Evolutionary conservation across 331 rosid genomes (phyloP), one percentile per base, ranked within the genome.

Genomic region (Telfairia occidentalis): DNA sequence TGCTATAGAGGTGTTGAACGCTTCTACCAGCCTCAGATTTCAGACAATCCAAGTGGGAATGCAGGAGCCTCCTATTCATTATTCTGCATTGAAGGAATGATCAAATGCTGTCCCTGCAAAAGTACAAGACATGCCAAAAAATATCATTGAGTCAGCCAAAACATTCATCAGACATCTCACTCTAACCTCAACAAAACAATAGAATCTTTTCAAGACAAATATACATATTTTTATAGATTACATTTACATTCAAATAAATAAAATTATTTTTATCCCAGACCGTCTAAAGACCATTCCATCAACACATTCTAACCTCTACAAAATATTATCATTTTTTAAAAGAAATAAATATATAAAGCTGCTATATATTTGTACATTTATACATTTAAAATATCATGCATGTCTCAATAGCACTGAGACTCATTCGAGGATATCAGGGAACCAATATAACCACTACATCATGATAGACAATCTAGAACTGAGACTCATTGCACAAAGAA

Each of bases 41-140:
- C 78, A 66, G 50, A 71, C 82, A 71, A 78, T 71, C 72, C 50
- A 46, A 59, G 60, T 46, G 74, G 30, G 42, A 58, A 82, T 76
- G 64, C 38, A 53, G 53, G 71, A 78, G 52, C 76, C 66, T 74
- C 77, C 84, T 78, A 84, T 42, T 76, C 83, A 6, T 76, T 78
- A 67, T 82, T 81, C 60, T 7, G 85, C 79, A 84, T 63, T 65
- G 88, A 78, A 76, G 75, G 83, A 80, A 78, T 76, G 66, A 84
- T 75, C 81, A 82, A n/a, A 80, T 82, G 85, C 79, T 77, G 83
- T 35, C 83, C 90, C 80, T 76, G 83, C 75, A 80, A 26, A 63
- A 77, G n/a, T n/a, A 76, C 48, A 74, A 13, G 55, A 24, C 46
- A 71, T 59, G 59, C 52, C 40, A 23, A 48, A 10, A 2, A 18